Conservation (phyloP, 176 grass and related monocot genomes). For the Miscanthus lutarioriparius region DNA sequence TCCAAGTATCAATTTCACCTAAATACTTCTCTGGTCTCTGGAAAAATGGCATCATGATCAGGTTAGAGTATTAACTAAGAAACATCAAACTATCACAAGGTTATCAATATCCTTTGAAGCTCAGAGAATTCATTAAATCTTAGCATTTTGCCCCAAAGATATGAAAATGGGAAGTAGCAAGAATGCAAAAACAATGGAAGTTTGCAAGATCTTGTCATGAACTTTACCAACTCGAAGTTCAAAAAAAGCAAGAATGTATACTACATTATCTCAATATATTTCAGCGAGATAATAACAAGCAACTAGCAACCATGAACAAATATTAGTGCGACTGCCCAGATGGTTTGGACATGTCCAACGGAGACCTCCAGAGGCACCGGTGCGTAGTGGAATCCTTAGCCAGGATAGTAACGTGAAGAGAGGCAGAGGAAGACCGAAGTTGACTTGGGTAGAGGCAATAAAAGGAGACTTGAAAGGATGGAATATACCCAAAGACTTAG, state of each 20-base stretch:
- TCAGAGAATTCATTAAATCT: background rate
- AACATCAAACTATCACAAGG: background rate
- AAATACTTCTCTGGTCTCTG: conserved; percentile 97
- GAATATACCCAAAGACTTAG: no score
- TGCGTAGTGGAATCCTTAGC: no score
- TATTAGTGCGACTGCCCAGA: background rate
- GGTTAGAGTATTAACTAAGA: background rate
- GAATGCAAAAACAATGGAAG: conserved; percentile 11
- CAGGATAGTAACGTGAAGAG: no score
- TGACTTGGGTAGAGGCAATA: no score
- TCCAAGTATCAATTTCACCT: conserved; percentile 93
- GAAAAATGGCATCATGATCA: conserved; percentile 24
- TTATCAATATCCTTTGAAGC: background rate
- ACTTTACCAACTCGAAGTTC: background rate
- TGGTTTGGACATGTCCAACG: no score
- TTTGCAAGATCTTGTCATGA: background rate
- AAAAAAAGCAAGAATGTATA: background rate
- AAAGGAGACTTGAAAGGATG: no score
- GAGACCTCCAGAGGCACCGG: no score
- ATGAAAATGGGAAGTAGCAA: background rate
- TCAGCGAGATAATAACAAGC: background rate
- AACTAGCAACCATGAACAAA: background rate
- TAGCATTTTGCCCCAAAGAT: background rate
- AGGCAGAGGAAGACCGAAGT: no score
- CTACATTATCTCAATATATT: background rate